These are phyloP conservation scores for Micromonas commoda DNA, from an alignment of 139 green algal species.

Conservation along the genomic window DNA sequence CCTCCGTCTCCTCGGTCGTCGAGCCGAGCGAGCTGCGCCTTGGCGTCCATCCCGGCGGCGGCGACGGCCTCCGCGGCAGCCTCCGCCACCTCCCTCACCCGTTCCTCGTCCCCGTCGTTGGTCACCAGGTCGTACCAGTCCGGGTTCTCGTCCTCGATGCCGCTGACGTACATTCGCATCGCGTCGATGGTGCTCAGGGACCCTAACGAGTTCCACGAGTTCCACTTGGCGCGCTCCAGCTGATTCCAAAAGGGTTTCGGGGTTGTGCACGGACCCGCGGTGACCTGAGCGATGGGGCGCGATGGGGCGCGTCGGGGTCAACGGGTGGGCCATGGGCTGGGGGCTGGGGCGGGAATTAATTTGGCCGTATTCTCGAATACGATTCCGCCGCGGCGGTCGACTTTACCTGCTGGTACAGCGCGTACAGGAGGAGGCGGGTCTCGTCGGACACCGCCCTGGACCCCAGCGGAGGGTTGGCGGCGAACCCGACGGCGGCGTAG, in stretches of 20 bases:
- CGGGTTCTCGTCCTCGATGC: slow-evolving; percentile 20
- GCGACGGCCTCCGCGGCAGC: neutral
- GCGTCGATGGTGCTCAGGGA: neutral
- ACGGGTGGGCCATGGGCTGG: neutral
- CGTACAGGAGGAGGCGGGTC: slow-evolving; percentile 12
- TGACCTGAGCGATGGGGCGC: too few species aligned
- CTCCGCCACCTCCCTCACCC: neutral
- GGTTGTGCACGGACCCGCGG: neutral
- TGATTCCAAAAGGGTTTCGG: slow-evolving; percentile 13
- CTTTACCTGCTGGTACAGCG: slow-evolving; percentile 18
- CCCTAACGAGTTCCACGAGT: neutral
- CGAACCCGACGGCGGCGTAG: slow-evolving; percentile 16
- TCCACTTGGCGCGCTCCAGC: slow-evolving; percentile 15
- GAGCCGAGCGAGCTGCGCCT: neutral
- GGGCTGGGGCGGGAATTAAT: too few species aligned
- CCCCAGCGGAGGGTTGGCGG: neutral
- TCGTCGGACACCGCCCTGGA: slow-evolving; percentile 8
- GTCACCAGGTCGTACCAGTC: slow-evolving; percentile 15
- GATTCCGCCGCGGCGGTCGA: too few species aligned
- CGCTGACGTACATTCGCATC: slow-evolving; percentile 11
- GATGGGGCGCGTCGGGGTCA: neutral
- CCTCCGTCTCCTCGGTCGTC: neutral
- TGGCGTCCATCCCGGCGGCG: neutral
- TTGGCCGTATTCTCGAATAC: too few species aligned
- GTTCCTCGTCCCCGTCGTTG: neutral